Base-by-base conservation (phyloP, 108 stramenopile genomes). In the Nitzschia sp. region DNA sequence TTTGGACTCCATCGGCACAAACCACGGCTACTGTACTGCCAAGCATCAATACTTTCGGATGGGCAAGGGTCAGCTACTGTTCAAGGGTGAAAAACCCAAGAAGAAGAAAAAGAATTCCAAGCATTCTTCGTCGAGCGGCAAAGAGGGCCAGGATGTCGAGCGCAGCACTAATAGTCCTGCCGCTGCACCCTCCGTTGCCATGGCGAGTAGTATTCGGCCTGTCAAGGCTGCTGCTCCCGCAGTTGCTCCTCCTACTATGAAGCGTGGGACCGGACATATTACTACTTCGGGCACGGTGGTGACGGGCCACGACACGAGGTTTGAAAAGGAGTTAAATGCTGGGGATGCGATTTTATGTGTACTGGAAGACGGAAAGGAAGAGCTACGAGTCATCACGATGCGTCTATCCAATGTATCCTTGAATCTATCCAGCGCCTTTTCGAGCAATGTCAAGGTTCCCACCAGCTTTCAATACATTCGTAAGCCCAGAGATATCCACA, bases 371-470 rank as follows among this genome's bases (percentile, higher is more conserved):
- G 41, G 36, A 22, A 31, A 47, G n/a, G 66, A 86, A 45, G 88
- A 93, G 64, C 83, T 90, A 81, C 76, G 92, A 13, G 78, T 93
- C 45, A 58, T 93, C 13, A 93, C 87, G 25, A 93, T 93, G 87
- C 74, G 85, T 6, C 69, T 93, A 19, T 88, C 87, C 34, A 65
- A 87, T 35, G 57, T 63, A 17, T 90, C 87, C 17, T 63, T 78
- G 29, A 77, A 80, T 41, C 53, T 93, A 3, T 87, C 87, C 1
- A 81, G 83, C 26, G 82, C 86, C 31, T 90, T 93, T 70, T 71
- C 80, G 1, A 41, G 33, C 5, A 73, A 76, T 25, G 35, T 88
- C 15, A 87, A 79, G 28, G 64, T 45, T 45, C 92, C 89, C 0
- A 72, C 79, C 0, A 30, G 25, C 23, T 93, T 82, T 72, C 56